Base-by-base conservation (phyloP, 805 yeast genomes). In the Teunomyces lycoperdinae region DNA sequence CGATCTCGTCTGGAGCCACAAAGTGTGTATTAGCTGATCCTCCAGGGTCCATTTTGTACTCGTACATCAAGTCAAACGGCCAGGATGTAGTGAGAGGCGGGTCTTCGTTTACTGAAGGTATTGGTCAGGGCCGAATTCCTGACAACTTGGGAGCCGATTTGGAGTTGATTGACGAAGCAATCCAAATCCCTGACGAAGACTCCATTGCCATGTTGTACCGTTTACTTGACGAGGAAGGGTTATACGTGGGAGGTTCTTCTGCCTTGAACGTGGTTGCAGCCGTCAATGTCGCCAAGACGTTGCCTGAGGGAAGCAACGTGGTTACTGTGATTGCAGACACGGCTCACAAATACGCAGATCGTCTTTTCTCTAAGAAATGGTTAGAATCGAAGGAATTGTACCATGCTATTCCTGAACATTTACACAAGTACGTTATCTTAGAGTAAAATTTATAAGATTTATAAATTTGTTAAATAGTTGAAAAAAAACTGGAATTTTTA, bases 121-220 rank as follows among this genome's bases (percentile, higher is more conserved):
- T 91, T 69, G 97, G 97, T 27, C 97, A 91, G 69, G 96, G 96
- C 42, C 79, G 97, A 58, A 85, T 91, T 58, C 91, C 97, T 5
- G 85, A 80, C 53, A 91, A 91, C 66, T 76, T 91, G 66, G 74
- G 74, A 13, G 86, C 81, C 39, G 96, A 89, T 52, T 70, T 89
- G 27, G 84, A 76, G 7, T 64, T 84, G 29, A 75, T 89, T 32
- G 97, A 91, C 62, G 96, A 85, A 56, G 95, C 97, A 1, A 67
- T 87, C 43, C 77, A 79, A 54, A 81, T 91, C 45, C 80, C 90
- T 1, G 97, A 91, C 68, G 85, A 78, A 48, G 86, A 84, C 52
- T 78, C 94, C 10, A 89, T 91, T 56, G 82, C 74, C 38, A 91
- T 91, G 97, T 71, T 90, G 42, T 91, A 85, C 70, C 74, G 88